These are phyloP conservation scores for Saccharomyces hybrid DNA, from an alignment of 1,139 yeast genomes.

Conservation along the genomic window DNA sequence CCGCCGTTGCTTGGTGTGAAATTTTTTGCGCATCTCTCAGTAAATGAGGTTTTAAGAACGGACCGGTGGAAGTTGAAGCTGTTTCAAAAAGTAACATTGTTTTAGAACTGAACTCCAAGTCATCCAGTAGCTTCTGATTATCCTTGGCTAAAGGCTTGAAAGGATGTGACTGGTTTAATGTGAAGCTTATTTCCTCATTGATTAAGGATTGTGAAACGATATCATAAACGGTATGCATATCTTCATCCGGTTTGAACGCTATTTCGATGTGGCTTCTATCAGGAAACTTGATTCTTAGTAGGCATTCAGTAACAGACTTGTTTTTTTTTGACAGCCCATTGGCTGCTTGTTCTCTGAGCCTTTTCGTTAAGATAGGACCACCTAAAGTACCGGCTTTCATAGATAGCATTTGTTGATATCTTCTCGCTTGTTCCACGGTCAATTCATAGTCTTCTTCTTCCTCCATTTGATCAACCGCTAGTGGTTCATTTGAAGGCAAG, in stretches of 20 bases:
- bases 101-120: slow-evolving; percentile 28
- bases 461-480: slow-evolving; percentile 6
- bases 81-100: slow-evolving; percentile 31
- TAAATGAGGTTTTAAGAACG: slow-evolving; percentile 28
- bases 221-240: slow-evolving; percentile 36
- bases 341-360: slow-evolving; percentile 28
- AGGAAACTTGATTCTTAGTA: slow-evolving; percentile 46
- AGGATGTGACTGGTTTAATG: slow-evolving; percentile 41
- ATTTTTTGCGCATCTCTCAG: slow-evolving; percentile 7
- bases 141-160: slow-evolving; percentile 31
- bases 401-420: slow-evolving; percentile 42
- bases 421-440: slow-evolving; percentile 46
- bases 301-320: slow-evolving; percentile 22
- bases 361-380: slow-evolving; percentile 29
- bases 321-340: slow-evolving; percentile 11
- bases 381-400: slow-evolving; percentile 32
- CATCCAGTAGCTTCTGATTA: slow-evolving; percentile 15
- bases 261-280: slow-evolving; percentile 45
- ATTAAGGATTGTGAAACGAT: slow-evolving; percentile 29
- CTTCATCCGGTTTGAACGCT: slow-evolving; percentile 36
- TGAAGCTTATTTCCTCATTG: slow-evolving; percentile 32
- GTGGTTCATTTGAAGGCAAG: slow-evolving; percentile 12
- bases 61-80: slow-evolving; percentile 10
- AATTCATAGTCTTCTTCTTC: slow-evolving; percentile 36
- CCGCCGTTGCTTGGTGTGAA: background rate